Base-by-base conservation (phyloP, 495 filamentous ascomycete species). In the Penicillium parvum region DNA sequence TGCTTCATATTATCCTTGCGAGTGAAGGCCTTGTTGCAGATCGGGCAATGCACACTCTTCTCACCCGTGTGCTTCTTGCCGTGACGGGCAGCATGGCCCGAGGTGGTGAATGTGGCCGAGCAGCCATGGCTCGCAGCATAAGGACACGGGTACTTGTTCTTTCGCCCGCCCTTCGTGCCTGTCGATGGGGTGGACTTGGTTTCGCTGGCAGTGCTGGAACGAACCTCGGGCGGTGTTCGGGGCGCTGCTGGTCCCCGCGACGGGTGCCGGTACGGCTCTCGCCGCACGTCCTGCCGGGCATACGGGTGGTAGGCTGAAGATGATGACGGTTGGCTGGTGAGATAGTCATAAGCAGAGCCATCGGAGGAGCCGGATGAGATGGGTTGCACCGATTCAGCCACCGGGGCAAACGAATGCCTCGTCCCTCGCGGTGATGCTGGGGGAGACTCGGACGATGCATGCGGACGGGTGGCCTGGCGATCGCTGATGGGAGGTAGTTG, bases 1-100 rank as follows among this genome's bases (percentile, higher is more conserved):
- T 97, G 91, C 73, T 96, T 96, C 87, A 96, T 96, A 67, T 97
- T 97, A 68, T 97, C 91, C 57, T 92, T 89, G 32, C 91, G 82
- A 4, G 92, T 96, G 58, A 97, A 97, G 34, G 88, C 88, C 66
- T 96, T 96, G 62, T 83, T 78, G 71, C 91, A 97, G 43, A 84
- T 88, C 0, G 86, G 83, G 66, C 91, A 97, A 35, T 81, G 76
- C 14, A 95, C 89, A 32, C 84, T 88, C 68, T 97, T 97, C 69
- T 95, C 89, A 16, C 88, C 91, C 0, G 90, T 96, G 66, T 97
- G 91, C 58, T 95, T 95, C 61, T 95, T 95, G 39, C 89, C 90
- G 58, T 97, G 91, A 6, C 91, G 83, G n/a, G 91, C 90, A 2
- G 92, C 88, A 57, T 97, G 91, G 32, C 91, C 91, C 0, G 92